Conservation (phyloP, 495 filamentous ascomycete species). For the Penicillium lividum region DNA sequence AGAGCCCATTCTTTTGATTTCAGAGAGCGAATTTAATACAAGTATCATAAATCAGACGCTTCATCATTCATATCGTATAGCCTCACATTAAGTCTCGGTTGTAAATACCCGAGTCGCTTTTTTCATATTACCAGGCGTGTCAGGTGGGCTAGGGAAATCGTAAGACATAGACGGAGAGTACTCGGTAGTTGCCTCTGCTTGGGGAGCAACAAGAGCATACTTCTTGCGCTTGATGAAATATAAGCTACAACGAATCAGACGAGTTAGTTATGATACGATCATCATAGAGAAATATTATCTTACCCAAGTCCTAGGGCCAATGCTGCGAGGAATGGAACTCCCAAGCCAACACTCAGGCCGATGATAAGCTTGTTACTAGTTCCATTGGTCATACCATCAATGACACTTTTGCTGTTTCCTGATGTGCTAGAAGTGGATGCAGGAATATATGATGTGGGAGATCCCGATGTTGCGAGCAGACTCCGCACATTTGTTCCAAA, state of each 20-base stretch:
- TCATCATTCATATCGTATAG: neutral
- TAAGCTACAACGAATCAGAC: neutral
- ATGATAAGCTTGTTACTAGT: conserved; percentile 40
- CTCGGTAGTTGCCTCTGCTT: neutral
- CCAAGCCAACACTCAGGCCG: conserved; percentile 44
- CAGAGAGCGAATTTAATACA: neutral
- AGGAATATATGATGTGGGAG: conserved; percentile 26
- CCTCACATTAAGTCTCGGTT: neutral
- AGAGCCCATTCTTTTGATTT: neutral
- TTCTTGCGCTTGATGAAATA: neutral
- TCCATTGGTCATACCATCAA: conserved; percentile 11
- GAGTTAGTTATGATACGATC: neutral
- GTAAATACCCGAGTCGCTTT: neutral
- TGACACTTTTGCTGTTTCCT: neutral
- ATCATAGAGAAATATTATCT: conserved; percentile 13
- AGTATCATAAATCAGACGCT: neutral
- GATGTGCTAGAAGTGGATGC: conserved; percentile 11
- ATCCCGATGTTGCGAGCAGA: conserved; percentile 38
- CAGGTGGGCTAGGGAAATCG: neutral
- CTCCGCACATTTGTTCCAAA: conserved; percentile 40
- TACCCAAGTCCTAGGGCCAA: conserved; percentile 35
- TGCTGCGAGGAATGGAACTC: conserved; percentile 39
- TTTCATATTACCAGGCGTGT: neutral
- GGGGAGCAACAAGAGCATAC: neutral
- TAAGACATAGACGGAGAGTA: neutral